phyloP scores from a whole-genome alignment of 108 stramenopile species.

The Schizochytrium sp. region DNA sequence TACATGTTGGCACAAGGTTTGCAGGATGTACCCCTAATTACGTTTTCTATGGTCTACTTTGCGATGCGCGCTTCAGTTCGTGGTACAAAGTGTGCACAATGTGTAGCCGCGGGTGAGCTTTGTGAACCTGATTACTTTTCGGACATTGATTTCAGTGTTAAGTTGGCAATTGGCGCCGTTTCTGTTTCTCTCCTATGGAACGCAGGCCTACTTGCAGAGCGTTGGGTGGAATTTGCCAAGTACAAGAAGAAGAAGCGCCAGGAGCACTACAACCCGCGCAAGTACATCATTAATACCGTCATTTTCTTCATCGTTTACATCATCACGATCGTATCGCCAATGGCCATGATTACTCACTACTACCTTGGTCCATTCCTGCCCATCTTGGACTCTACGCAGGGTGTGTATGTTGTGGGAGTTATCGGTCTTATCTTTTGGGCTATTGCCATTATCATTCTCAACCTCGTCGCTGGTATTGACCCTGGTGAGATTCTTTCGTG shows the following conservation, averaged over 20 bases:
- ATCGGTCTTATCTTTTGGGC: conserved; percentile 40
- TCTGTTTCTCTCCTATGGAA: conserved; percentile 27
- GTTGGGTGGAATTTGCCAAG: conserved; percentile 26
- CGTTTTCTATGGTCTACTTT: conserved; percentile 7
- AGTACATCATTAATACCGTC: conserved; percentile 2
- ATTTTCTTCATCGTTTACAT: conserved; percentile 5
- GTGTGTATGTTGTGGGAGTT: conserved; percentile 1
- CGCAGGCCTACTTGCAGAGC: conserved; percentile 13
- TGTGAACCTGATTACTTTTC: neutral
- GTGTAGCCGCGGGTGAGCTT: neutral
- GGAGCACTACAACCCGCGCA: conserved; percentile 34
- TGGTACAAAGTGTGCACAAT: conserved; percentile 39
- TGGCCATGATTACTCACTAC: neutral
- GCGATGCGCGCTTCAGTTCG: neutral
- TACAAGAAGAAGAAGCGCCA: conserved; percentile 19
- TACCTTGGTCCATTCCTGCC: conserved; percentile 13
- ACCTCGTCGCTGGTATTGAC: conserved; percentile 46
- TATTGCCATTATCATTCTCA: conserved; percentile 6
- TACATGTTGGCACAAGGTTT: conserved; percentile 38
- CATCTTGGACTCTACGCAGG: too few relatives aligned
- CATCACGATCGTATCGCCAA: neutral
- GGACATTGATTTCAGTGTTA: conserved; percentile 21
- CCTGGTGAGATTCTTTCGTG: conserved; percentile 48
- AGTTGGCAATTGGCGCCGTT: neutral
- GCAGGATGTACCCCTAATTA: conserved; percentile 44